A percentile compares a stretch with the other conserved stretches of the same genome.
phyloP scores from a whole-genome alignment of 352 stramenopile genomes.

The Aphanomyces invadans region DNA sequence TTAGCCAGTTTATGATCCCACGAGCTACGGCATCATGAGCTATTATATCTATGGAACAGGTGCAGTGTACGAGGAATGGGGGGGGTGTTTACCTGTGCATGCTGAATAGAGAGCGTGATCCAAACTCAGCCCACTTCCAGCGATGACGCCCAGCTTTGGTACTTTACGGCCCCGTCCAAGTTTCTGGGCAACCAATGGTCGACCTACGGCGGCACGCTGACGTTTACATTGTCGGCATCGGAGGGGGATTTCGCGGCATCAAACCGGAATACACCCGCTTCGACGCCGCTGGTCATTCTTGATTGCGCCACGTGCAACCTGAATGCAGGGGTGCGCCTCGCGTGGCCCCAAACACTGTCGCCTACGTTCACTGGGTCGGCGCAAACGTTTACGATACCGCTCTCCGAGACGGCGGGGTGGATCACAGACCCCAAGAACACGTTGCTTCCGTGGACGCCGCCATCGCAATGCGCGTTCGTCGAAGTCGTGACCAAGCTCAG shows the following conservation, averaged over 20 bases:
- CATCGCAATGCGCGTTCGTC: constrained; percentile 82
- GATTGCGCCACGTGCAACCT: constrained; percentile 78
- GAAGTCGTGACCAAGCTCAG: constrained; percentile 79
- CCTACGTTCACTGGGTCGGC: constrained; percentile 77
- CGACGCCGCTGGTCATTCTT: constrained; percentile 69
- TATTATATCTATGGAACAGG: constrained; percentile 81
- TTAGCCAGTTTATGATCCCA: constrained; percentile 43
- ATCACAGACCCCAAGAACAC: constrained; percentile 88
- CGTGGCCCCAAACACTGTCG: constrained; percentile 67
- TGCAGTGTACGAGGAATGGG: constrained; percentile 16
- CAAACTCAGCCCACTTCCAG: constrained; percentile 49
- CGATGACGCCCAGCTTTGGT: constrained; percentile 77
- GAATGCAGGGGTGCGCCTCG: constrained; percentile 75
- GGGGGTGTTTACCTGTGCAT: background rate
- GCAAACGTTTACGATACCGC: constrained; percentile 69
- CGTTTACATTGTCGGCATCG: constrained; percentile 86
- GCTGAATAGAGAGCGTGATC: constrained; percentile 45
- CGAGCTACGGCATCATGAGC: constrained; percentile 60
- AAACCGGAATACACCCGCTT: constrained; percentile 67
- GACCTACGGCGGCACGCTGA: constrained; percentile 81
- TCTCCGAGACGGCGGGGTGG: constrained; percentile 82
- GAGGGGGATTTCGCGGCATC: constrained; percentile 75
- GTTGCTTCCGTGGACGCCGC: constrained; percentile 55
- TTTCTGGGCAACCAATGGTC: constrained; percentile 86
- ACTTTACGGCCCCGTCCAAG: constrained; percentile 74